Conservation (phyloP, 495 filamentous ascomycete species). For the Penicillium riverlandense region DNA sequence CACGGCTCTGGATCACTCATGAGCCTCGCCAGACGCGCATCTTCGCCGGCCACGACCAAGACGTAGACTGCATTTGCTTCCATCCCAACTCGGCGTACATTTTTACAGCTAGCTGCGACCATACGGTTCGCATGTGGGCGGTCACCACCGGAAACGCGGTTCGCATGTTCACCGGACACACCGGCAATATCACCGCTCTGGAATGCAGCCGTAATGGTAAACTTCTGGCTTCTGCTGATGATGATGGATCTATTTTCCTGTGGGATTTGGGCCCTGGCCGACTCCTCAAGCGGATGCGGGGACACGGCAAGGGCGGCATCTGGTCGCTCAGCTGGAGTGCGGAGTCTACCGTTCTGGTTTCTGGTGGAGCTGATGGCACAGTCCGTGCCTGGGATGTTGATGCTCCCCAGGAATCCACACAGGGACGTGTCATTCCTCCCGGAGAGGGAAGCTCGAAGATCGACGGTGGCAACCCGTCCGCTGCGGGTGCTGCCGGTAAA, state of each 20-base stretch:
- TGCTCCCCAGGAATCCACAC: conserved; percentile 48
- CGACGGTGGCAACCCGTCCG: conserved; percentile 28
- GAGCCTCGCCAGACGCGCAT: conserved; percentile 84
- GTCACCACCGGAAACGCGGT: conserved; percentile 76
- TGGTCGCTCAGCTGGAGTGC: conserved; percentile 88
- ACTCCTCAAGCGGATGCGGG: conserved; percentile 83
- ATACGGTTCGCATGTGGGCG: conserved; percentile 96
- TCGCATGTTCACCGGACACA: conserved; percentile 87
- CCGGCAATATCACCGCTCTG: conserved; percentile 72
- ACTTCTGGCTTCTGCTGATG: conserved; percentile 80
- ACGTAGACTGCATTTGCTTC: conserved; percentile 78
- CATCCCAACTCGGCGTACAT: conserved; percentile 90
- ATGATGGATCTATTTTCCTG: conserved; percentile 76
- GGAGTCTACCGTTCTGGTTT: conserved; percentile 80
- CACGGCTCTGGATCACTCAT: conserved; percentile 84
- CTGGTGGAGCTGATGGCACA: conserved; percentile 85
- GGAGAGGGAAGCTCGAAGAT: conserved; percentile 47
- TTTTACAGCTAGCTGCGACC: conserved; percentile 84
- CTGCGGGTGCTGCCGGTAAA: conserved; percentile 33
- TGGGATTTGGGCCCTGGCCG: conserved; percentile 86
- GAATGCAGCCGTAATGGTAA: conserved; percentile 82
- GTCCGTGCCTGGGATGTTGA: conserved; percentile 91
- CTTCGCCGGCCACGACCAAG: conserved; percentile 83
- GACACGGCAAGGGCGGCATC: conserved; percentile 88
- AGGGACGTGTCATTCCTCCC: conserved; percentile 53